Percentiles rank a stretch among this genome's conserved stretches.
Evolutionary conservation across 176 grass and related monocot species (phyloP).

Genomic region (Echinochloa phyllopogon): DNA sequence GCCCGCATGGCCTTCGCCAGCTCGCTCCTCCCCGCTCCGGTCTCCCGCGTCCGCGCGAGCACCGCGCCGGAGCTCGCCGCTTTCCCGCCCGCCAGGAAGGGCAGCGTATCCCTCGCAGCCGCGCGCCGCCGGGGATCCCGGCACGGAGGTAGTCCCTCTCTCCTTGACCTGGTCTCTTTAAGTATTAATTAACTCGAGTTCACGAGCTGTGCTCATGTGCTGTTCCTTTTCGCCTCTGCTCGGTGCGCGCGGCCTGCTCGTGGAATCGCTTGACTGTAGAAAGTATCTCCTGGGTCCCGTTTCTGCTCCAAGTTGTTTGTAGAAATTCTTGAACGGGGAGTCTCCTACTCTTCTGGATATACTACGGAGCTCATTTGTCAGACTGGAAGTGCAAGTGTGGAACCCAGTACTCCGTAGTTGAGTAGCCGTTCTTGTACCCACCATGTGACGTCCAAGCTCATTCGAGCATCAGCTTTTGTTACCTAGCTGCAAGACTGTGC

Average conservation of each 20-base stretch:
- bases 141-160: slow-evolving; percentile 41
- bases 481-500: neutral
- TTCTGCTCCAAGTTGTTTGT: neutral
- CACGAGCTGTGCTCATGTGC: neutral
- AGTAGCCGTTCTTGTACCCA: neutral
- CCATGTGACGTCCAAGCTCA: neutral
- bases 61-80: slow-evolving; percentile 40
- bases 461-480: neutral
- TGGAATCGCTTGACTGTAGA: neutral
- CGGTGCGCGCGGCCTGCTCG: neutral
- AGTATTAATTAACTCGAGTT: neutral
- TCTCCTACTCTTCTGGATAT: neutral
- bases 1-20: slow-evolving; percentile 46
- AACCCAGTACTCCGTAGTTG: neutral
- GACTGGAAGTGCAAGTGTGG: neutral
- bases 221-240: neutral
- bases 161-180: neutral
- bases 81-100: slow-evolving; percentile 36
- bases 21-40: slow-evolving; percentile 35
- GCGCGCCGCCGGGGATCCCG: slow-evolving; percentile 21
- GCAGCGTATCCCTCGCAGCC: slow-evolving; percentile 22
- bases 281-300: neutral
- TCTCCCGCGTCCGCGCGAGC: slow-evolving; percentile 35
- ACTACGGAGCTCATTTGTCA: neutral
- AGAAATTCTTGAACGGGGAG: neutral